Evolutionary conservation across 495 filamentous ascomycete genomes (phyloP).

Genomic region (Letharia columbiana): DNA sequence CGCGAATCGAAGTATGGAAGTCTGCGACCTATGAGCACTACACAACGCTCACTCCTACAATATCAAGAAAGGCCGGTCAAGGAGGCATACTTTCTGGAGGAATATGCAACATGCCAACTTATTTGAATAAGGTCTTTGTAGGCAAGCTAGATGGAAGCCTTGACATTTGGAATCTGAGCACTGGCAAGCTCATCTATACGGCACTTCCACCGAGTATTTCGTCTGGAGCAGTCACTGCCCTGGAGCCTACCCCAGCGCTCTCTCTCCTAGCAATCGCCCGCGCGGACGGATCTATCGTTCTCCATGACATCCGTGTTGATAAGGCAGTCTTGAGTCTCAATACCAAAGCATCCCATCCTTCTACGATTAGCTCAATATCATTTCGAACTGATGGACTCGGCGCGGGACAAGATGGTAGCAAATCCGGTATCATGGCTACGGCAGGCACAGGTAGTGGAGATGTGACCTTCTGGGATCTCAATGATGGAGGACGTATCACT

Average conservation of each 20-base stretch:
- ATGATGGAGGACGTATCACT: constrained; percentile 70
- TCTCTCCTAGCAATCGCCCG: constrained; percentile 85
- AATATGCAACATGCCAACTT: constrained; percentile 80
- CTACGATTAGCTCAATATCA: constrained; percentile 65
- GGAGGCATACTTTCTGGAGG: constrained; percentile 58
- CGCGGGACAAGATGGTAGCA: constrained; percentile 75
- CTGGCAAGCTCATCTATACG: constrained; percentile 78
- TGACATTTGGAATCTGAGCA: constrained; percentile 95
- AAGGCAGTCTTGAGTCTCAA: constrained; percentile 58
- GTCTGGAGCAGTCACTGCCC: constrained; percentile 67
- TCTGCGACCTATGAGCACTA: constrained; percentile 78
- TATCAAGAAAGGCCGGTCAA: constrained; percentile 33
- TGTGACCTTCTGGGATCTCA: constrained; percentile 92
- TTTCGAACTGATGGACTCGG: constrained; percentile 90
- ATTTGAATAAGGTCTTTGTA: constrained; percentile 88
- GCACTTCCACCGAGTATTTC: constrained; percentile 59
- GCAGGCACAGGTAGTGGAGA: constrained; percentile 64
- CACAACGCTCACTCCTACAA: constrained; percentile 58
- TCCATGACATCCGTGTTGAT: constrained; percentile 74
- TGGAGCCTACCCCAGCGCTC: constrained; percentile 73
- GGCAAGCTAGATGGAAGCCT: constrained; percentile 79
- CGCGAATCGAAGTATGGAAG: constrained; percentile 81
- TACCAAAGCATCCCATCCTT: constrained; percentile 42
- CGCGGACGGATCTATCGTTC: constrained; percentile 62
- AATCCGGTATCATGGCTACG: constrained; percentile 79